Base-by-base conservation (phyloP, 2,329 filamentous ascomycete species). In the Fusarium tupiense region DNA sequence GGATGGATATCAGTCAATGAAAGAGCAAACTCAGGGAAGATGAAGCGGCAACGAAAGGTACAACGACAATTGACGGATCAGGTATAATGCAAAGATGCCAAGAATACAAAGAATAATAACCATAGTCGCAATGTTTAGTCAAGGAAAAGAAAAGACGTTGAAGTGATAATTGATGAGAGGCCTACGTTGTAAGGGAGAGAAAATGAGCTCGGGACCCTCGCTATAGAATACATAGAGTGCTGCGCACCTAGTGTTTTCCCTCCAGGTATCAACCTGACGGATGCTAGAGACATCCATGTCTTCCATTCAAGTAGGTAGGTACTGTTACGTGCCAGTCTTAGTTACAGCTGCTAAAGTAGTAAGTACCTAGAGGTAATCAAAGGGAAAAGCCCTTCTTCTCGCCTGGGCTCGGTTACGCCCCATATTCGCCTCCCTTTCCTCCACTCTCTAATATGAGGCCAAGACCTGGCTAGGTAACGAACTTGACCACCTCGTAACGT, bases 41-140 rank as follows among this genome's bases (percentile, higher is more conserved):
- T 74, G 72, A 41, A 54, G 58, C 31, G 69, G 69, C 10, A 74
- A n/a, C 24, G 72, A 73, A 31, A 69, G 59, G 61, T 64, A 63
- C 49, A 75, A 67, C 19, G 73, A 75, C 52, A 65, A 68, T 64
- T 73, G 69, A 58, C 69, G 61, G 43, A 72, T 61, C 38, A 74
- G 64, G 68, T 74, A 74, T 19, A 74, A 47, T 47, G 67, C 52
- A 46, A 56, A 74, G 49, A 74, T 64, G 50, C 64, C 69, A 60
- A 74, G 71, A 41, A 74, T 50, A 47, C 64, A 74, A 60, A 74
- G 63, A 72, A 74, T 69, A 74, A 72, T 52, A 60, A 74, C 64
- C 71, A 74, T 74, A 74, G 68, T 74, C 71, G 68, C 64, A 61
- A 57, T 33, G 59, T 52, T 24, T 22, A 54, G 29, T 56, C 38